Evolutionary conservation across 2,329 filamentous ascomycete genomes (phyloP).

Genomic region (Apiospora aurea): DNA sequence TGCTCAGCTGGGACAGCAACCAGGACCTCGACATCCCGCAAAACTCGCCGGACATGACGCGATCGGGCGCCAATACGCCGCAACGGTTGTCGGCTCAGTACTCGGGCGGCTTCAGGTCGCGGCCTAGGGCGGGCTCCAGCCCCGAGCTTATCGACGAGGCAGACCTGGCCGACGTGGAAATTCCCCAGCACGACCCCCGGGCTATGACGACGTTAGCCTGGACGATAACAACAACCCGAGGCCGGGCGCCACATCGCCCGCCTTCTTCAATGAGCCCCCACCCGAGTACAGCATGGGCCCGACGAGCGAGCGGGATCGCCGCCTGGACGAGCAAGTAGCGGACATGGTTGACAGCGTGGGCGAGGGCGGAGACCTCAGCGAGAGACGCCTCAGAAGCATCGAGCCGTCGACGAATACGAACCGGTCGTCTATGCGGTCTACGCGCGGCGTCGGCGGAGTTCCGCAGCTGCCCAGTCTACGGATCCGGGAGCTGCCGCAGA

Average conservation of each 20-base stretch:
- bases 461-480: slow-evolving; percentile 62
- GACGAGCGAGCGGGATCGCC: slow-evolving; percentile 40
- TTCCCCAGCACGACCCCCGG: slow-evolving; percentile 56
- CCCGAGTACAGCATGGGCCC: slow-evolving; percentile 56
- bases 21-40: slow-evolving; percentile 43
- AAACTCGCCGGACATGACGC: slow-evolving; percentile 46
- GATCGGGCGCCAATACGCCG: slow-evolving; percentile 54
- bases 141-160: slow-evolving; percentile 59
- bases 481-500: slow-evolving; percentile 59
- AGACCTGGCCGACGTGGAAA: slow-evolving; percentile 54
- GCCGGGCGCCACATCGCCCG: slow-evolving; percentile 43
- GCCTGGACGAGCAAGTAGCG: slow-evolving; percentile 43
- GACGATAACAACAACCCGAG: slow-evolving; percentile 45
- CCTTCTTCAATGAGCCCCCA: slow-evolving; percentile 53
- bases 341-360: slow-evolving; percentile 35
- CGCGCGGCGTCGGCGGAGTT: slow-evolving; percentile 27
- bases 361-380: slow-evolving; percentile 36
- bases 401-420: slow-evolving; percentile 10
- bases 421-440: neutral
- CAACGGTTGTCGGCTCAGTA: slow-evolving; percentile 42
- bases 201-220: slow-evolving; percentile 59
- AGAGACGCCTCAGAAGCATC: slow-evolving; percentile 35
- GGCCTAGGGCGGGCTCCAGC: slow-evolving; percentile 52
- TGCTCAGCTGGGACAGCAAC: slow-evolving; percentile 60
- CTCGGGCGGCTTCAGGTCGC: slow-evolving; percentile 34